Evolutionary conservation across 2,329 filamentous ascomycete genomes (phyloP).

Genomic region (Paecilomyces variotii): DNA sequence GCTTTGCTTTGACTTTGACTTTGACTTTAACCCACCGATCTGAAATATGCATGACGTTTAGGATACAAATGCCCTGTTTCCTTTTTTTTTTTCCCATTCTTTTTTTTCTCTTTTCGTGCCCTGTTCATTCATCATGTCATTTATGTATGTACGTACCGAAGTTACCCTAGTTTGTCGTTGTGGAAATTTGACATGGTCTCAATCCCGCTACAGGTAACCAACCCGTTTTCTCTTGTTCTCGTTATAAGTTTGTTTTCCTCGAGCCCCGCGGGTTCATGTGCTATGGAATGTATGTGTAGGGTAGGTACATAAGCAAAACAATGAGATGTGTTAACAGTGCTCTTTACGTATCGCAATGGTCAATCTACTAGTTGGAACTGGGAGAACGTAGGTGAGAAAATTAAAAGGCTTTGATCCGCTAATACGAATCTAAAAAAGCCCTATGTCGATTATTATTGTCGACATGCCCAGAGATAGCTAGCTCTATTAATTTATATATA

Average conservation of each 20-base stretch:
- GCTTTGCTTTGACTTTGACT: not conserved
- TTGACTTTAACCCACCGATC: not conserved
- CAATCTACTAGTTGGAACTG: too few species aligned
- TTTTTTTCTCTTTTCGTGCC: not conserved
- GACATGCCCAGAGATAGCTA: not conserved
- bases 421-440: not conserved
- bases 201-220: not conserved
- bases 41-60: not conserved
- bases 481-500: not conserved
- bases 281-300: too few species aligned
- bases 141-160: not conserved
- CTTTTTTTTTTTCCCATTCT: not conserved
- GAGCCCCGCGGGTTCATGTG: too few species aligned
- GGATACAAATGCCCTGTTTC: not conserved
- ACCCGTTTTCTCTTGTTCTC: too few species aligned
- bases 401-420: not conserved
- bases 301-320: too few species aligned
- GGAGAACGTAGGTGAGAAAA: not conserved
- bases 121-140: not conserved
- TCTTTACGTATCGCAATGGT: too few species aligned
- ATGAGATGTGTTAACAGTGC: too few species aligned
- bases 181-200: not conserved
- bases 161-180: not conserved
- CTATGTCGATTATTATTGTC: not conserved
- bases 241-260: not conserved